phyloP scores from a whole-genome alignment of 2,329 filamentous ascomycete genomes.

The Cladosporium oxysporum region DNA sequence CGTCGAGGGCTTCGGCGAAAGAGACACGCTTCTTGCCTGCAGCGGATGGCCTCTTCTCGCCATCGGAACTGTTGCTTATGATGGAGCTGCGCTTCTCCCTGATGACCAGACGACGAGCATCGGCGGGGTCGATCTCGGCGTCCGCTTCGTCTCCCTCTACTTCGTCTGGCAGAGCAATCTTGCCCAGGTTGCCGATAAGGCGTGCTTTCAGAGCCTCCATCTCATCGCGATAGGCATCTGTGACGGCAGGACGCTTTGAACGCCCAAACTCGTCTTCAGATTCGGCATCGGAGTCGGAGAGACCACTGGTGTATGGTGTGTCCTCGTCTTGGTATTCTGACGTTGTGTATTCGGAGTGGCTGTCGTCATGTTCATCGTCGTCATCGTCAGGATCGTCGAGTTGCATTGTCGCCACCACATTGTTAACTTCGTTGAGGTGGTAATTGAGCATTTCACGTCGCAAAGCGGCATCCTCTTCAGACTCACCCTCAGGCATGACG shows the following conservation, averaged over 20 bases:
- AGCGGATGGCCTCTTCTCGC: conserved; percentile 36
- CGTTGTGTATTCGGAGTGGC: conserved; percentile 39
- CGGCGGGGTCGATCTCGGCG: conserved; percentile 49
- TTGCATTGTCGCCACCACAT: conserved; percentile 88
- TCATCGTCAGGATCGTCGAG: conserved; percentile 64
- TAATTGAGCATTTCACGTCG: conserved; percentile 90
- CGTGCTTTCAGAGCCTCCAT: conserved; percentile 86
- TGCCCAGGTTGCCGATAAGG: conserved; percentile 65
- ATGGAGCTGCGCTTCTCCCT: conserved; percentile 36
- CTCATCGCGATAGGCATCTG: conserved; percentile 72
- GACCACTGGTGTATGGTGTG: conserved; percentile 46
- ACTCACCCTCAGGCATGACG: conserved; percentile 72
- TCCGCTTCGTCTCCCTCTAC: conserved; percentile 27
- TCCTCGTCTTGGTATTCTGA: conserved; percentile 42
- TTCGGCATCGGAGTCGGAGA: conserved; percentile 60
- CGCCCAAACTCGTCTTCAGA: conserved; percentile 77
- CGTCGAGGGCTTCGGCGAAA: conserved; percentile 75
- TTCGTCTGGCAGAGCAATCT: conserved; percentile 37
- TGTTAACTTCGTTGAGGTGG: conserved; percentile 81
- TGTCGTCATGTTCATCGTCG: conserved; percentile 49
- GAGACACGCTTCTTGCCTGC: conserved; percentile 67
- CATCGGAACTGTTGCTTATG: conserved; percentile 20
- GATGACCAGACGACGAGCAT: conserved; percentile 58
- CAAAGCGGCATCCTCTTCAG: conserved; percentile 74
- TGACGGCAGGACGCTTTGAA: conserved; percentile 66